Conservation (phyloP, 371 early-diverging fungal species). For the Cokeromyces recurvatus region DNA sequence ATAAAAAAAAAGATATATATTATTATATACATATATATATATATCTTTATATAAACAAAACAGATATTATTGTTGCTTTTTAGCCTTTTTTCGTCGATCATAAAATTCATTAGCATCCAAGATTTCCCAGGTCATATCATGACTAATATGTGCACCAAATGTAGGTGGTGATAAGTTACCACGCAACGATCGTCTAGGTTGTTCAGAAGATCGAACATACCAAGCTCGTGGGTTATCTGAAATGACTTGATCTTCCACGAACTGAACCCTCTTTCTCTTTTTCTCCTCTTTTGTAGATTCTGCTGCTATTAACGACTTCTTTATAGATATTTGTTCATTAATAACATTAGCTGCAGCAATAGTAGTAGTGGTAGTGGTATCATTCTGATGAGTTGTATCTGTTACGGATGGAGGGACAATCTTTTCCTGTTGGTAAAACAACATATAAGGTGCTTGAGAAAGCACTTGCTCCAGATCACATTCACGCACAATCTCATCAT, state of each 20-base stretch:
- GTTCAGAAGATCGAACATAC: constrained; percentile 11
- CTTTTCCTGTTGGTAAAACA: constrained; percentile 59
- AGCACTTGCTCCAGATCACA: constrained; percentile 67
- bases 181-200: constrained; percentile 23
- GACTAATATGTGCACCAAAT: constrained; percentile 22
- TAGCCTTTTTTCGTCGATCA: no score
- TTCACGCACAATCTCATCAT: constrained; percentile 65
- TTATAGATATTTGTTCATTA: neutral
- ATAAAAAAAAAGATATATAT: no score
- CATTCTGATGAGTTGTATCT: no score
- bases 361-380: no score
- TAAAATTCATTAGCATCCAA: no score
- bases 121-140: constrained; percentile 24
- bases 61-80: neutral
- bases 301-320: neutral
- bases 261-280: neutral
- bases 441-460: constrained; percentile 74
- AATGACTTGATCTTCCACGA: neutral
- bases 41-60: no score
- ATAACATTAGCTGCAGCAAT: neutral
- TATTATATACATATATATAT: no score
- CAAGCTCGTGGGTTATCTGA: constrained; percentile 16
- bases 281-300: neutral
- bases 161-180: constrained; percentile 35
- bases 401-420: neutral